These are phyloP conservation scores for Phytophthora ohioensis DNA, from an alignment of 352 stramenopile species.

Conservation along the genomic window DNA sequence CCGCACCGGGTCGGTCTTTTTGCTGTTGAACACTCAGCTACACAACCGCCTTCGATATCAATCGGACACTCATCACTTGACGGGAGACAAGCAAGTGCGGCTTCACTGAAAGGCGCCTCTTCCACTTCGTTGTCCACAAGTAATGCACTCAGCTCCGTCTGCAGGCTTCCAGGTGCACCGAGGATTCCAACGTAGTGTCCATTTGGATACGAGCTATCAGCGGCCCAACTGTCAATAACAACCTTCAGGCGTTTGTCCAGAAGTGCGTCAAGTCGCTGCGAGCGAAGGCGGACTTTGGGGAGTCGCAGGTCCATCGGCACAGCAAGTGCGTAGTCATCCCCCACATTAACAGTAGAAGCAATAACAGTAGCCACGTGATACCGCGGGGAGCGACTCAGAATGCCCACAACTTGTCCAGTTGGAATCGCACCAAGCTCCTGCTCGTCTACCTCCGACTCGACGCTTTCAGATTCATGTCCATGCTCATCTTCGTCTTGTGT, in stretches of 20 bases:
- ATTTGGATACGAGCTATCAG: constrained; percentile 81
- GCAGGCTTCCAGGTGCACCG: constrained; percentile 62
- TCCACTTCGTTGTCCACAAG: constrained; percentile 87
- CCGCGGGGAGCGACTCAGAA: constrained; percentile 77
- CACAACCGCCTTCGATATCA: constrained; percentile 69
- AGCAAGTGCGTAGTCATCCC: constrained; percentile 78
- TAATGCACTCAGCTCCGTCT: constrained; percentile 84
- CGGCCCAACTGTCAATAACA: constrained; percentile 80
- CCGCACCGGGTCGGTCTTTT: constrained; percentile 63
- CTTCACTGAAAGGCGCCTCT: constrained; percentile 87
- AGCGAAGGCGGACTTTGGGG: constrained; percentile 84
- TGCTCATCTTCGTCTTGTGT: constrained; percentile 53
- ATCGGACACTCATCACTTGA: constrained; percentile 51
- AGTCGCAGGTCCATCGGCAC: constrained; percentile 87
- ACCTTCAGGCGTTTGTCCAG: constrained; percentile 86
- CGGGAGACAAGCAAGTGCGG: constrained; percentile 84
- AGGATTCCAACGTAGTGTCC: constrained; percentile 86
- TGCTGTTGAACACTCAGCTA: constrained; percentile 79
- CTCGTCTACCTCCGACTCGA: constrained; percentile 7
- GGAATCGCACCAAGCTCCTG: constrained; percentile 54
- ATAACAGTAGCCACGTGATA: constrained; percentile 82
- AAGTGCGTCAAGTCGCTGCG: constrained; percentile 76
- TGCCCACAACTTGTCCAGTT: constrained; percentile 84
- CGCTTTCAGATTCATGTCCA: constrained; percentile 35
- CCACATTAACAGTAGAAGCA: constrained; percentile 60